A percentile compares a stretch with the other conserved stretches of the same genome.
phyloP scores from a whole-genome alignment of 176 grass and related monocot genomes.

The Avena insularis region DNA sequence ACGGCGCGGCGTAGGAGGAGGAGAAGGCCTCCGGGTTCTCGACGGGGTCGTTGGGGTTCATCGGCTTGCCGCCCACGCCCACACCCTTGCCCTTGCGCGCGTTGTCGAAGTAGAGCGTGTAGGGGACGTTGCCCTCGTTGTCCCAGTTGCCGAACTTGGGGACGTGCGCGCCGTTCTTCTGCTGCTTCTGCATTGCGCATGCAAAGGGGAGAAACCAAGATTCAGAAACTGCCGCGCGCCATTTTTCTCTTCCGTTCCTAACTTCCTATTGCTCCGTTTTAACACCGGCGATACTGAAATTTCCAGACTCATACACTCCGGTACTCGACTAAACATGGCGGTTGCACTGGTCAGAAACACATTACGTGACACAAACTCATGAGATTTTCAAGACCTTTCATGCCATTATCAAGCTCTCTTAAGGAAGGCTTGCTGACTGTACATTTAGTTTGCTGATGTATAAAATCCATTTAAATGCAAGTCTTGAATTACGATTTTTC shows the following conservation, averaged over 20 bases:
- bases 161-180: too few species aligned
- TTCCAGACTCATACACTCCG: too few species aligned
- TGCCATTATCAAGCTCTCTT: not conserved
- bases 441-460: too few species aligned
- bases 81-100: constrained; percentile 70
- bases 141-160: too few species aligned
- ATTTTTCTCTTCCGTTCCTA: too few species aligned
- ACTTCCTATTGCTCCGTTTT: too few species aligned
- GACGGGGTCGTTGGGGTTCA: constrained; percentile 84
- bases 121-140: constrained; percentile 32
- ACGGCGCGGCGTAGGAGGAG: constrained; percentile 39
- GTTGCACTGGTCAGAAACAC: not conserved
- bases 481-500: not conserved
- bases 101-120: constrained; percentile 80
- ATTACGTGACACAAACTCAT: not conserved
- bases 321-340: too few species aligned
- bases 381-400: not conserved
- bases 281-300: too few species aligned
- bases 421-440: not conserved
- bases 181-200: too few species aligned
- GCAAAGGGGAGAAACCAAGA: too few species aligned
- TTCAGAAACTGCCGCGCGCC: too few species aligned
- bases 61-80: constrained; percentile 59
- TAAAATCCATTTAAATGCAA: not conserved
- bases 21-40: constrained; percentile 83